These are phyloP conservation scores for Umbelopsis isabellina DNA, from an alignment of 192 early-diverging fungal genomes.

Conservation along the genomic window DNA sequence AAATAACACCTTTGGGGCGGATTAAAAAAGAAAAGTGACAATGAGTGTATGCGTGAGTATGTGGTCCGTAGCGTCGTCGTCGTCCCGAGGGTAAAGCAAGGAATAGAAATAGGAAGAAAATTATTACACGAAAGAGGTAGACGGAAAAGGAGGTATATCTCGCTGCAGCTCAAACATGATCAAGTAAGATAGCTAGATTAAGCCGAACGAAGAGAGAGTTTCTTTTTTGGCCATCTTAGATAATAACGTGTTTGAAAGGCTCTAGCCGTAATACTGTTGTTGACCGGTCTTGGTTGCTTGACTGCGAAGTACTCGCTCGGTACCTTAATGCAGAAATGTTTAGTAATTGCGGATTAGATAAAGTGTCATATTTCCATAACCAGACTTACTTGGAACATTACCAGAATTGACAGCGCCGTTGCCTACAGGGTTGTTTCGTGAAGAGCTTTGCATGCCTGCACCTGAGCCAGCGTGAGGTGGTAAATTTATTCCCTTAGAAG, in stretches of 20 bases:
- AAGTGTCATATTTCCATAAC: neutral
- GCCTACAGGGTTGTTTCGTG: conserved; percentile 1
- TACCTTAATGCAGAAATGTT: neutral
- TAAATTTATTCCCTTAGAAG: neutral
- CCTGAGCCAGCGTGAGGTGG: neutral
- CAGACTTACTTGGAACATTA: conserved; percentile 7
- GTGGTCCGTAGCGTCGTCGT: neutral
- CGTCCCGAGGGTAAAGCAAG: neutral
- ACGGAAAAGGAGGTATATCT: conserved; percentile 13
- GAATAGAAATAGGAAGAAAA: conserved; percentile 5
- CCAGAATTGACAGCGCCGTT: neutral
- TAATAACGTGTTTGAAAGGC: neutral
- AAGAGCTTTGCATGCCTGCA: conserved; percentile 12
- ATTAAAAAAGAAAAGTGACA: neutral
- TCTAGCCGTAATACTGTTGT: conserved; percentile 11
- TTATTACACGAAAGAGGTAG: conserved; percentile 20
- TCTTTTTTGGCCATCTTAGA: neutral
- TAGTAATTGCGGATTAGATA: neutral
- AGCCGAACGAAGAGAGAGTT: neutral
- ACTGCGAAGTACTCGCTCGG: conserved; percentile 19
- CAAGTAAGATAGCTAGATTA: neutral
- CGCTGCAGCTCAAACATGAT: conserved; percentile 18
- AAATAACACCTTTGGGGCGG: too few relatives aligned
- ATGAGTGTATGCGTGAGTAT: neutral
- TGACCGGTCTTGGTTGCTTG: conserved; percentile 2